Conservation (phyloP, 495 filamentous ascomycete species). For the Penicillium egyptiacum region DNA sequence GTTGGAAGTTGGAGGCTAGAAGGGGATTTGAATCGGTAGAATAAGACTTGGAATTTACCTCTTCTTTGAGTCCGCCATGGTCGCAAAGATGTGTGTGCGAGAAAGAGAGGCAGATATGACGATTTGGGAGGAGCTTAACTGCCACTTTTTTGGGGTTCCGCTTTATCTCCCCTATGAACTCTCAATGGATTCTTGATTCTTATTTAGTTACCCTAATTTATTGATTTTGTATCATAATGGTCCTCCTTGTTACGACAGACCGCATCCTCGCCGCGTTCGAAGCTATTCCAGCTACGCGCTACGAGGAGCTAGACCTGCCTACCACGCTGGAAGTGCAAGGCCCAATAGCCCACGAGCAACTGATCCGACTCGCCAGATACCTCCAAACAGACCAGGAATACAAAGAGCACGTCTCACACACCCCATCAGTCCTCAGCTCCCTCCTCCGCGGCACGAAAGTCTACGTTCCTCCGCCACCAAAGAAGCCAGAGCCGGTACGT, state of each 20-base stretch:
- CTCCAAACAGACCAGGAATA: slow-evolving; percentile 36
- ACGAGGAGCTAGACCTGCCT: slow-evolving; percentile 36
- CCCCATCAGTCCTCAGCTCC: slow-evolving; percentile 52
- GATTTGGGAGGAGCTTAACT: slow-evolving; percentile 29
- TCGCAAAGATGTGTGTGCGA: slow-evolving; percentile 15
- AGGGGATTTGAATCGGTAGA: neutral
- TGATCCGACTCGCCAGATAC: slow-evolving; percentile 66
- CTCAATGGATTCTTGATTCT: neutral
- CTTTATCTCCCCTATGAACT: slow-evolving; percentile 6
- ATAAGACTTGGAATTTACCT: slow-evolving; percentile 20
- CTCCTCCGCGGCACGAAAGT: slow-evolving; percentile 71
- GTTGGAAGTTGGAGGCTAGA: neutral
- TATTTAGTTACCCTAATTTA: neutral
- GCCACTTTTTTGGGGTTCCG: slow-evolving; percentile 20
- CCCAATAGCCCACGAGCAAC: slow-evolving; percentile 76
- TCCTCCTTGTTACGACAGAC: slow-evolving; percentile 71
- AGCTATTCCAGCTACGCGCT: slow-evolving; percentile 34
- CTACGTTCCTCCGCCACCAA: slow-evolving; percentile 73
- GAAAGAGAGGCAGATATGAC: slow-evolving; percentile 24
- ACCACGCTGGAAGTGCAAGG: slow-evolving; percentile 52
- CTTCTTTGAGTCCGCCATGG: slow-evolving; percentile 30
- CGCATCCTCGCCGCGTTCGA: slow-evolving; percentile 65
- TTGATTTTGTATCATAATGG: slow-evolving; percentile 53
- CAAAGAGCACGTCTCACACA: slow-evolving; percentile 1
- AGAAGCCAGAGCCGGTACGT: slow-evolving; percentile 76